phyloP scores from a whole-genome alignment of 2,329 filamentous ascomycete genomes.

The Fusarium sp. region DNA sequence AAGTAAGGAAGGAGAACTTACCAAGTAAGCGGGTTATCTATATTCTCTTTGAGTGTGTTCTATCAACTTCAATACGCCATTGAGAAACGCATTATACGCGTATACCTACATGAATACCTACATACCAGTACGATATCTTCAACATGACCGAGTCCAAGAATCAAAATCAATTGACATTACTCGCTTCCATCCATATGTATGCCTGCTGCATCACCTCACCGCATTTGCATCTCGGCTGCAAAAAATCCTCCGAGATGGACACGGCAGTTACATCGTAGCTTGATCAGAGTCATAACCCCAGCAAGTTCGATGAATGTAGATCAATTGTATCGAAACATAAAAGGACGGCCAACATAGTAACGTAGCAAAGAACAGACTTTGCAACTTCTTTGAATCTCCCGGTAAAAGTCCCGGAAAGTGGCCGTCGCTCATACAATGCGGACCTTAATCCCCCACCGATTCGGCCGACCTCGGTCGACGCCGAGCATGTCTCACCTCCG shows the following conservation, averaged over 20 bases:
- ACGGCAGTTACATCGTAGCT: background rate
- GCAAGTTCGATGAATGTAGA: background rate
- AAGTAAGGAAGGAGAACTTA: background rate
- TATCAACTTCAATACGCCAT: background rate
- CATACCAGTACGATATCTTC: background rate
- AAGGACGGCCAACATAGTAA: background rate
- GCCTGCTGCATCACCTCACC: background rate
- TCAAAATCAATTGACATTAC: background rate
- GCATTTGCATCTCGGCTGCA: background rate
- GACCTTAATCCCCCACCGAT: slow-evolving; percentile 26
- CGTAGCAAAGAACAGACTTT: background rate
- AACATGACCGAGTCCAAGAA: background rate
- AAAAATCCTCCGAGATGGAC: background rate
- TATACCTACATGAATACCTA: background rate
- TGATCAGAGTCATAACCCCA: background rate
- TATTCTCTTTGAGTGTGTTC: background rate
- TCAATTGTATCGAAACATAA: background rate
- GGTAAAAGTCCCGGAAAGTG: background rate
- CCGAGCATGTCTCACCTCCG: background rate
- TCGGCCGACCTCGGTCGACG: slow-evolving; percentile 25
- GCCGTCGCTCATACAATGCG: background rate
- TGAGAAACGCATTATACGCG: background rate
- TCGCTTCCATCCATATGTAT: background rate
- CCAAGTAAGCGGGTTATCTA: background rate
- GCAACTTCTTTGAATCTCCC: background rate